Conservation (phyloP, 345 rosid genomes). For the Euphorbia lathyris region DNA sequence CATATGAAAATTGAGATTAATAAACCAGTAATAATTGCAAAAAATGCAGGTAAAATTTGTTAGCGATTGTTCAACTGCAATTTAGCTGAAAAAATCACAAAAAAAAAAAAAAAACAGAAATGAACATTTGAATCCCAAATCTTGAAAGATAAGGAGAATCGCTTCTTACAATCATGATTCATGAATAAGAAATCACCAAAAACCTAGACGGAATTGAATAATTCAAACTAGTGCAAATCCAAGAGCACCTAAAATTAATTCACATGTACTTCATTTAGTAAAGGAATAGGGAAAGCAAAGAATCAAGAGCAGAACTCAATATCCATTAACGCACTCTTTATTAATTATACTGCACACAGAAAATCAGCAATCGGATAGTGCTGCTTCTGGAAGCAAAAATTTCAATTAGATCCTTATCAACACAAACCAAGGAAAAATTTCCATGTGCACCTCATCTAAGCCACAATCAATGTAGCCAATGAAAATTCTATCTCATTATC, state of each 20-base stretch:
- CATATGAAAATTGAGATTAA: neutral
- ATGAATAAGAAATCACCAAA: neutral
- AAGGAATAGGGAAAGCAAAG: neutral
- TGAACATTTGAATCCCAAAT: neutral
- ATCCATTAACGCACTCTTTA: neutral
- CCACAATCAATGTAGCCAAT: conserved; percentile 3
- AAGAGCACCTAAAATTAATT: neutral
- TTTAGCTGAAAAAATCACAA: neutral
- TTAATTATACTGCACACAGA: neutral
- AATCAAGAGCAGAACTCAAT: neutral
- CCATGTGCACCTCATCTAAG: neutral
- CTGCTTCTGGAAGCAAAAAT: neutral
- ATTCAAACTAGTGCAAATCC: neutral
- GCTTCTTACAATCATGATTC: neutral
- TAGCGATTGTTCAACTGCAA: neutral
- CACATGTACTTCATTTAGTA: neutral
- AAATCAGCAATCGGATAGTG: neutral
- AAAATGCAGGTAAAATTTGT: neutral
- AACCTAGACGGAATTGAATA: neutral
- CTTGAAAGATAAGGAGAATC: neutral
- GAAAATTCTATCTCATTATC: neutral
- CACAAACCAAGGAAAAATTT: neutral
- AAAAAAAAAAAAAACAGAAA: no score
- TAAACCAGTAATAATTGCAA: neutral
- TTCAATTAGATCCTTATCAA: neutral